Percentiles rank a stretch among this genome's conserved stretches.
Evolutionary conservation across 164 flowering plant genomes (phyloP).

Genomic region (Berberis vulgaris): DNA sequence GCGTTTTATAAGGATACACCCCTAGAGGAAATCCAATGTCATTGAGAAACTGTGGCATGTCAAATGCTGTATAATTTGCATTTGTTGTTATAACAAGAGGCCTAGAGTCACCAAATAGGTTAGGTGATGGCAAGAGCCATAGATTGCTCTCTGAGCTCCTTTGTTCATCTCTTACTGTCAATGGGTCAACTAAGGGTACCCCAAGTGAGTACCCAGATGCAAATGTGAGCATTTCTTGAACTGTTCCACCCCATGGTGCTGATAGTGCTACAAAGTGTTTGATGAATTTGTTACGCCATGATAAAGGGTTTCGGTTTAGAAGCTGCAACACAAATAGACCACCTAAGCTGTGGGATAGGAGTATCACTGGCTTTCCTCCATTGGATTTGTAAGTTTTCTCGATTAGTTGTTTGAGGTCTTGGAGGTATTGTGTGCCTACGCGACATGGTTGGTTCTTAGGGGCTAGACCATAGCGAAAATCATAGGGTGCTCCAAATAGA

Average conservation of each 20-base stretch:
- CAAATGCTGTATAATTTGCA: conserved; percentile 32
- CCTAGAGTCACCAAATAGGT: conserved; percentile 18
- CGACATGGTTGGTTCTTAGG: conserved; percentile 50
- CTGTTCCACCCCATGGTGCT: conserved; percentile 90
- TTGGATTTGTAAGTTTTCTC: conserved; percentile 59
- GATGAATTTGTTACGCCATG: conserved; percentile 57
- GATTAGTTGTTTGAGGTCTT: conserved; percentile 49
- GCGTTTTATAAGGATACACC: conserved; percentile 38
- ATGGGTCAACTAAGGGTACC: conserved; percentile 70
- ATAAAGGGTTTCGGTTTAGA: conserved; percentile 42
- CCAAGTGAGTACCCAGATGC: conserved; percentile 82
- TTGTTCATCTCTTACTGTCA: conserved; percentile 65
- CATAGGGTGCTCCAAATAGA: conserved; percentile 91
- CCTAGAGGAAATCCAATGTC: conserved; percentile 72
- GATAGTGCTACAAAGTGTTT: conserved; percentile 72
- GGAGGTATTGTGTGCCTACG: conserved; percentile 57
- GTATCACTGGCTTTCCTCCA: conserved; percentile 62
- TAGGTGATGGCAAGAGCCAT: conserved; percentile 83
- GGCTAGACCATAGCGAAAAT: conserved; percentile 80
- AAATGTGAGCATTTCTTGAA: conserved; percentile 67
- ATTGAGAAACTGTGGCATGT: conserved; percentile 42
- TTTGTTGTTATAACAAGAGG: conserved; percentile 46
- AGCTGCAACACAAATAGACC: conserved; percentile 72
- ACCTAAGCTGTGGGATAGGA: conserved; percentile 85
- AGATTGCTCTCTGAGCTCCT: conserved; percentile 85